Base-by-base conservation (phyloP, 2,329 filamentous ascomycete species). In the Exophiala xenobiotica region DNA sequence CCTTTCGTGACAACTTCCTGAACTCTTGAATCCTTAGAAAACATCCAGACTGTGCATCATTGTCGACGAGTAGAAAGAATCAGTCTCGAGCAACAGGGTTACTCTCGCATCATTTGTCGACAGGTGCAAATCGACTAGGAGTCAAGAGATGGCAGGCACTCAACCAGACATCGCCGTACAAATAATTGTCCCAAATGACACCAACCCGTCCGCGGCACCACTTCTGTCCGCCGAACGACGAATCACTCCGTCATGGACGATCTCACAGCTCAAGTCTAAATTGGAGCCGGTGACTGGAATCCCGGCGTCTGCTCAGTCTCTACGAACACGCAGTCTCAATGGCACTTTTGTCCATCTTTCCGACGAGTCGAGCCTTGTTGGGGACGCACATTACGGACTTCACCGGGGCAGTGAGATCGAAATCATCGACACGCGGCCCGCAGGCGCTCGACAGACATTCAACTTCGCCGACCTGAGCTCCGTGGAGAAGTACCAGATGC, bases 281-380 rank as follows among this genome's bases (percentile, higher is more conserved):
- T 83, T 99, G 45, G 92, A 97, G 71, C 87, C 90, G 56, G 85
- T 97, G 71, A 97, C 92, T 1, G 93, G 93, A 56, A 84, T 97
- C 29, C 92, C 93, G 12, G 88, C 91, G 8, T 80, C 79, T 23
- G 83, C 79, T 54, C 93, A 97, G 70, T 82, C 77, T 56, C 79
- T 99, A 56, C 83, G 77, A 23, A 76, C 96, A 66, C 88, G 85
- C 67, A 75, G 31, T 16, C 11, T 56, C 8, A 52, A 53, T 18
- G 60, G 54, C 12, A 31, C 52, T 16, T 57, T 53, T 50, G 53
- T 55, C 23, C 2, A 3, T 4, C 14, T 61, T 11, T 23, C 24
- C 24, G 47, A 52, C 35, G 58, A 58, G 4, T 19, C 39, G 3
- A 29, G 49, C 5, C 26, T 57, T 5, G 54, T 58, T 11, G 56